Evolutionary conservation across 2,329 filamentous ascomycete genomes (phyloP).

Genomic region (Tolypocladium capitatum): DNA sequence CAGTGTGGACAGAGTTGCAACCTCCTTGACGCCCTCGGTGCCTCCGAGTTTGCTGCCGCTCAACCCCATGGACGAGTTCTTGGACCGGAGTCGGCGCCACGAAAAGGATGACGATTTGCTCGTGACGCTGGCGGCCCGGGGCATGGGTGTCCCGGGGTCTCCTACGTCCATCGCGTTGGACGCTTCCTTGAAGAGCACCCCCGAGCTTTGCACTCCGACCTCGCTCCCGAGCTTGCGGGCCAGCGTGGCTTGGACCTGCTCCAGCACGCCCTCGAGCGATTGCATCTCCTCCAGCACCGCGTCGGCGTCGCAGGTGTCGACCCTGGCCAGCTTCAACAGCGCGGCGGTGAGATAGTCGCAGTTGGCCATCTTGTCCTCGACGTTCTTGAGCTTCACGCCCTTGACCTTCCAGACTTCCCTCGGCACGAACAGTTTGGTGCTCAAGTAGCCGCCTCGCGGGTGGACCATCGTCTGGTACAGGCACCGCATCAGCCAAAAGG

Average conservation of each 20-base stretch:
- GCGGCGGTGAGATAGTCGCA: slow-evolving; percentile 87
- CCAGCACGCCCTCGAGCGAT: slow-evolving; percentile 68
- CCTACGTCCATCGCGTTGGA: slow-evolving; percentile 33
- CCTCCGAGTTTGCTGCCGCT: slow-evolving; percentile 19
- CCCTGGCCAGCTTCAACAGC: slow-evolving; percentile 65
- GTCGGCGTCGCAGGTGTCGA: slow-evolving; percentile 84
- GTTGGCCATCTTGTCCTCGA: slow-evolving; percentile 88
- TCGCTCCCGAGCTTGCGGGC: slow-evolving; percentile 83
- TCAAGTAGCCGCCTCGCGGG: slow-evolving; percentile 81
- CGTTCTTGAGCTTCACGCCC: slow-evolving; percentile 77
- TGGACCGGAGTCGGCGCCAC: slow-evolving; percentile 80
- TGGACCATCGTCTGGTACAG: slow-evolving; percentile 87
- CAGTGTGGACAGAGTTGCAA: slow-evolving; percentile 52
- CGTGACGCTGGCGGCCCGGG: slow-evolving; percentile 47
- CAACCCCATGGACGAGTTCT: slow-evolving; percentile 62
- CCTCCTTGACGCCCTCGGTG: slow-evolving; percentile 15
- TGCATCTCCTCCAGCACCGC: slow-evolving; percentile 93
- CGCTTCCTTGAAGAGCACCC: slow-evolving; percentile 63
- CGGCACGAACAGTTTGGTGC: slow-evolving; percentile 82
- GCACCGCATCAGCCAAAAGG: slow-evolving; percentile 95
- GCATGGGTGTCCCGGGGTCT: slow-evolving; percentile 26
- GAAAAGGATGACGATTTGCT: slow-evolving; percentile 60
- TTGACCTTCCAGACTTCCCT: slow-evolving; percentile 89
- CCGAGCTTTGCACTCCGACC: slow-evolving; percentile 67
- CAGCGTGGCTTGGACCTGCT: slow-evolving; percentile 67